Evolutionary conservation across 139 green algal species (phyloP).

Genomic region (Micractinium conductrix): DNA sequence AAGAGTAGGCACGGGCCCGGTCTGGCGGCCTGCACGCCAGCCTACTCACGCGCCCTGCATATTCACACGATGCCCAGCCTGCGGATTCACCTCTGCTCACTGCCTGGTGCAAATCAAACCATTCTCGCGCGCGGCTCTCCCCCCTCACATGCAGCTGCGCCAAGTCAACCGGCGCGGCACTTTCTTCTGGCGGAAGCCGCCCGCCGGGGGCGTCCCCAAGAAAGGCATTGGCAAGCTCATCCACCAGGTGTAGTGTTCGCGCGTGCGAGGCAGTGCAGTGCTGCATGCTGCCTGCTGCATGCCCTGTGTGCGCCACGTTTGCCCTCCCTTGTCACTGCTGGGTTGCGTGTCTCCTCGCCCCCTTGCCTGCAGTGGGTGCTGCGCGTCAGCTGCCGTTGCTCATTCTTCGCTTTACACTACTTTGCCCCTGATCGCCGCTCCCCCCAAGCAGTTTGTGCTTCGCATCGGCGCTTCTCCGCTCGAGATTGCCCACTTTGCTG

Average conservation of each 20-base stretch:
- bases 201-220: conserved; percentile 21
- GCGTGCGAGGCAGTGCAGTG: too few species aligned
- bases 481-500: conserved; percentile 55
- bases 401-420: too few species aligned
- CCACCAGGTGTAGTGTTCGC: conserved; percentile 20
- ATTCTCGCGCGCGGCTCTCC: too few species aligned
- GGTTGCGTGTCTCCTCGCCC: neutral
- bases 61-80: too few species aligned
- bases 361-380: too few species aligned
- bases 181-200: conserved; percentile 54
- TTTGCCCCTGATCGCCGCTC: neutral
- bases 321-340: too few species aligned
- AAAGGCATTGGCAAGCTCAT: conserved; percentile 47
- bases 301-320: too few species aligned
- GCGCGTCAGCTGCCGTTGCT: too few species aligned
- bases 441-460: conserved; percentile 37
- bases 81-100: neutral
- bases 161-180: conserved; percentile 53
- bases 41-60: too few species aligned
- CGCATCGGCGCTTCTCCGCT: conserved; percentile 32
- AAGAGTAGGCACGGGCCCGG: neutral
- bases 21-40: neutral
- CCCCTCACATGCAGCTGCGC: conserved; percentile 41
- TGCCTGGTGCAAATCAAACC: neutral
- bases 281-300: neutral